Evolutionary conservation across 73 alveolate genomes (phyloP).

Genomic region (Strombidium stylifer): DNA sequence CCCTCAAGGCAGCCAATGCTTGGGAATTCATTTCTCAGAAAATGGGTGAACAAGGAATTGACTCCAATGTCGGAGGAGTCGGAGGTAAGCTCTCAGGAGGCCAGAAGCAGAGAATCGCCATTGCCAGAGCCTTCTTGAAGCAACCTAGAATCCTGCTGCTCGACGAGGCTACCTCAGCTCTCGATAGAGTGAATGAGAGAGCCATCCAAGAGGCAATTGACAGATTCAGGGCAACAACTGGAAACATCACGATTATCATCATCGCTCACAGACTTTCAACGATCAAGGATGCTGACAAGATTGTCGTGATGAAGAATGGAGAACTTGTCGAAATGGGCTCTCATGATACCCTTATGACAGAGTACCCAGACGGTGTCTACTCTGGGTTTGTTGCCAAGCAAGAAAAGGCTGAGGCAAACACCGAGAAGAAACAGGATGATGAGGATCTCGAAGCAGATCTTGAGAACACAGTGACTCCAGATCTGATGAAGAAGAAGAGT

Average conservation of each 20-base stretch:
- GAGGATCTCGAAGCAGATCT: constrained; percentile 3
- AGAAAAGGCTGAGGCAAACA: constrained; percentile 27
- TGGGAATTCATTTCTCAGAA: constrained; percentile 66
- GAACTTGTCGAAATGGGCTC: constrained; percentile 62
- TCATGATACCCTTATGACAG: constrained; percentile 70
- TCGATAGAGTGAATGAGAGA: constrained; percentile 67
- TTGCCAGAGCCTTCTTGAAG: constrained; percentile 80
- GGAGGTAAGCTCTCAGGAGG: constrained; percentile 83
- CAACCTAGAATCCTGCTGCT: constrained; percentile 61
- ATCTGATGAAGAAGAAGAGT: neutral
- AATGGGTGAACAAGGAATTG: neutral
- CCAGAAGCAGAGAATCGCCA: constrained; percentile 75
- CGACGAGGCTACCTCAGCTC: constrained; percentile 88
- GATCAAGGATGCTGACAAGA: constrained; percentile 49
- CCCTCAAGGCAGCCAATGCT: constrained; percentile 81
- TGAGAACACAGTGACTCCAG: neutral
- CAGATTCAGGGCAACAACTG: constrained; percentile 22
- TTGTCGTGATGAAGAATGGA: constrained; percentile 67
- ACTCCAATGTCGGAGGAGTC: neutral
- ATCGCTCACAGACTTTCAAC: constrained; percentile 65
- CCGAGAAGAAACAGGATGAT: neutral
- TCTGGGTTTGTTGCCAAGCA: constrained; percentile 57
- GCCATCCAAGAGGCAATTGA: constrained; percentile 58
- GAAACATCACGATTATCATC: constrained; percentile 56
- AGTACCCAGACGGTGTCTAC: constrained; percentile 61